A percentile compares a stretch with the other conserved stretches of the same genome.
These are phyloP conservation scores for Populus pruinosa DNA, from an alignment of 345 rosid species.

Conservation along the genomic window DNA sequence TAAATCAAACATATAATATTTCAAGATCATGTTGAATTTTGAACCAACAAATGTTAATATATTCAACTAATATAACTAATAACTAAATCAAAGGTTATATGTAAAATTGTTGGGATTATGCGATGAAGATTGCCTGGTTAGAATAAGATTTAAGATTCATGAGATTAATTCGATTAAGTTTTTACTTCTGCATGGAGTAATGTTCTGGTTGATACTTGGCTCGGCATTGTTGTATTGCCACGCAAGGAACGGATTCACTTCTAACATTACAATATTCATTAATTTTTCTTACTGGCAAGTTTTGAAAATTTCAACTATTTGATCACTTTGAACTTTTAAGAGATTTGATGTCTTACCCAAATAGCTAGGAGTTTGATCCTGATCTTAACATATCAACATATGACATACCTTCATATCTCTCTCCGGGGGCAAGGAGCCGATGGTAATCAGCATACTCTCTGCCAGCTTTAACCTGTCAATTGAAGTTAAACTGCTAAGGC, in stretches of 20 bases:
- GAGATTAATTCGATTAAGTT: background rate
- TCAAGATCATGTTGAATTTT: background rate
- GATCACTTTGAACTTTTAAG: background rate
- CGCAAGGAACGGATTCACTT: background rate
- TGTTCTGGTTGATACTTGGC: background rate
- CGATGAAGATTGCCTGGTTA: background rate
- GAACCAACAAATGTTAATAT: background rate
- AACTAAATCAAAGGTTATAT: background rate
- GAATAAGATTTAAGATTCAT: background rate
- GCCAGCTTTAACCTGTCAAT: slow-evolving; percentile 64
- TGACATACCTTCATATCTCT: slow-evolving; percentile 71
- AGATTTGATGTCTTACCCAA: background rate
- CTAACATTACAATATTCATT: background rate
- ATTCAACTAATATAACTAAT: background rate
- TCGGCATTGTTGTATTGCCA: background rate
- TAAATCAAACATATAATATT: background rate
- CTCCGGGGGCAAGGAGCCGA: slow-evolving; percentile 65
- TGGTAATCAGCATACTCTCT: slow-evolving; percentile 65
- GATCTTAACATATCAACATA: background rate
- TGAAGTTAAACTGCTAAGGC: background rate
- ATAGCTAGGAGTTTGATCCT: background rate
- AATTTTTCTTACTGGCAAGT: too few relatives aligned
- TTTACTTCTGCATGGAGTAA: background rate
- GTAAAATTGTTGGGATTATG: background rate
- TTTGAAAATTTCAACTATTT: background rate